Evolutionary conservation across 1,284 basidiomycete genomes (phyloP).

Genomic region (Microbotryum lychnidis-dioicae): DNA sequence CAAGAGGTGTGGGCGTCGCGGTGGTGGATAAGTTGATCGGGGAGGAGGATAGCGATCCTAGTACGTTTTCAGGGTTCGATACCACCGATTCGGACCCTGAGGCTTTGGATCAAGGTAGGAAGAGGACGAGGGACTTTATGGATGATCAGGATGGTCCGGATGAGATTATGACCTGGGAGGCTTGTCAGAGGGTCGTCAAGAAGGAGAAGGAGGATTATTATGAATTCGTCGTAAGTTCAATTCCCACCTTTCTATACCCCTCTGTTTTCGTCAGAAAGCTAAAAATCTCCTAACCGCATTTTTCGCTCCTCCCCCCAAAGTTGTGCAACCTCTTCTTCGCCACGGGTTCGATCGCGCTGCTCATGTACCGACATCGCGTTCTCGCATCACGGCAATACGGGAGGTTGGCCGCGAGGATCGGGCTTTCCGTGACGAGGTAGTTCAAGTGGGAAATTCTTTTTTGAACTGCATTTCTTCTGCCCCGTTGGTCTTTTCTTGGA

Average conservation of each 20-base stretch:
- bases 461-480: too few relatives aligned
- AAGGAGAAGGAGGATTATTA: slow-evolving; percentile 23
- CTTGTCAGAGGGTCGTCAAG: slow-evolving; percentile 18
- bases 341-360: slow-evolving; percentile 1
- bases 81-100: neutral
- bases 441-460: too few relatives aligned
- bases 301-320: neutral
- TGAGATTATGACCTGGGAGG: slow-evolving; percentile 18
- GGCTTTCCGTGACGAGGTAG: neutral
- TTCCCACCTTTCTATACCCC: too few relatives aligned
- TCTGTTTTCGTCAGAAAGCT: too few relatives aligned
- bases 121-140: neutral
- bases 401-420: slow-evolving; percentile 19
- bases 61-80: neutral
- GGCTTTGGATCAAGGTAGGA: neutral
- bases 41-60: neutral
- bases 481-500: too few relatives aligned
- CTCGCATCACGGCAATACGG: slow-evolving; percentile 24
- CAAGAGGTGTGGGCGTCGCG: neutral
- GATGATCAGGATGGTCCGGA: slow-evolving; percentile 2
- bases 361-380: slow-evolving; percentile 18
- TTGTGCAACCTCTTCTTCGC: slow-evolving; percentile 27
- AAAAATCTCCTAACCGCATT: too few relatives aligned
- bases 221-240: slow-evolving; percentile 22
- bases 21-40: neutral